Conservation (phyloP, 495 filamentous ascomycete species). For the Paragyromitra xinjiangensis region DNA sequence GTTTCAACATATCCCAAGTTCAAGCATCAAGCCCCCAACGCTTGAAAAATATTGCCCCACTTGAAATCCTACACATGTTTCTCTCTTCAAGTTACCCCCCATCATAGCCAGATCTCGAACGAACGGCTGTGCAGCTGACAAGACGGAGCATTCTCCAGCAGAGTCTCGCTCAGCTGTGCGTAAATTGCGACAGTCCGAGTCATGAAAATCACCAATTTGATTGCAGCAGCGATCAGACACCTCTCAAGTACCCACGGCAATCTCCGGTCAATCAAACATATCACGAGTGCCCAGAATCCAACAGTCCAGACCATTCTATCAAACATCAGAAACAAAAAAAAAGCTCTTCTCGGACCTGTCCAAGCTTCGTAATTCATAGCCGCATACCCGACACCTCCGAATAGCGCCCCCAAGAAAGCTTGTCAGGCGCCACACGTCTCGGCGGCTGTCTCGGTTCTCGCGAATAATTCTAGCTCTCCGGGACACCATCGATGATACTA, state of each 20-base stretch:
- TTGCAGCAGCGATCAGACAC: slow-evolving; percentile 15
- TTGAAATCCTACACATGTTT: not conserved
- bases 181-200: slow-evolving; percentile 28
- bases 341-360: not conserved
- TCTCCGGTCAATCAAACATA: slow-evolving; percentile 16
- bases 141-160: not conserved
- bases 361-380: slow-evolving; percentile 27
- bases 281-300: not conserved
- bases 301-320: not conserved
- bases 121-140: not conserved
- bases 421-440: slow-evolving; percentile 20
- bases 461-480: slow-evolving; percentile 1
- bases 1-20: not conserved
- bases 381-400: slow-evolving; percentile 15
- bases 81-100: not conserved
- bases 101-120: not conserved
- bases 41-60: not conserved
- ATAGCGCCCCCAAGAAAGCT: slow-evolving; percentile 29
- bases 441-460: slow-evolving; percentile 19
- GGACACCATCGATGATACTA: not conserved
- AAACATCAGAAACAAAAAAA: not conserved
- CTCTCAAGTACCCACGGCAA: slow-evolving; percentile 1
- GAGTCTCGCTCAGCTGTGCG: not conserved
- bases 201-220: slow-evolving; percentile 21
- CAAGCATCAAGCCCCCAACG: not conserved